Evolutionary conservation across 108 stramenopile genomes (phyloP).

Genomic region (Chaetoceros tenuissimus): DNA sequence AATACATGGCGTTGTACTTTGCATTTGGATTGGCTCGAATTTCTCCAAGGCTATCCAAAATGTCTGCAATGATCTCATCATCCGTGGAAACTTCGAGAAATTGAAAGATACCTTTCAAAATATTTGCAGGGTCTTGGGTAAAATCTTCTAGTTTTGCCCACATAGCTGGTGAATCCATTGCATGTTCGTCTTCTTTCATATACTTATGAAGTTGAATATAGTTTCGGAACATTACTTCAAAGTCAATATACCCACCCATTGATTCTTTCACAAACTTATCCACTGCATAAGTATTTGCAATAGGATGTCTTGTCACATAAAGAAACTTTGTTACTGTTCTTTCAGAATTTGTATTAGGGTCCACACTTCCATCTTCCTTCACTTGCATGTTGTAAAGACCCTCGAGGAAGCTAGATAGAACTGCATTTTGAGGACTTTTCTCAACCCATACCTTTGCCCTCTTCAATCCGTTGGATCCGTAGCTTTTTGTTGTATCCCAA

Average conservation of each 20-base stretch:
- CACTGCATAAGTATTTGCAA: constrained; percentile 8
- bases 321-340: constrained; percentile 9
- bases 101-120: constrained; percentile 2
- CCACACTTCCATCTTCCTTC: constrained; percentile 5
- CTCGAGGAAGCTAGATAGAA: constrained; percentile 12
- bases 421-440: constrained; percentile 15
- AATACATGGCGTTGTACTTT: constrained; percentile 4
- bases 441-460: constrained; percentile 13
- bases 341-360: constrained; percentile 1
- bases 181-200: constrained; percentile 9
- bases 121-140: background rate
- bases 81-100: constrained; percentile 5
- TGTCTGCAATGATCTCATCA: constrained; percentile 1
- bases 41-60: background rate
- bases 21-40: background rate
- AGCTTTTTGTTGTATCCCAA: constrained; percentile 10
- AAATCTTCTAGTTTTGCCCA: constrained; percentile 9
- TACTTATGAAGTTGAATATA: constrained; percentile 12
- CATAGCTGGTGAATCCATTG: constrained; percentile 3
- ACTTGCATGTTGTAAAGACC: constrained; percentile 12
- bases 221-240: constrained; percentile 7
- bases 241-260: constrained; percentile 8
- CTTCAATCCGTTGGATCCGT: constrained; percentile 2
- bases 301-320: constrained; percentile 14
- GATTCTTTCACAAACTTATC: constrained; percentile 1